Percentiles rank a stretch among this genome's conserved stretches.
Conservation (phyloP, 345 rosid species). For the Corchorus olitorius region DNA sequence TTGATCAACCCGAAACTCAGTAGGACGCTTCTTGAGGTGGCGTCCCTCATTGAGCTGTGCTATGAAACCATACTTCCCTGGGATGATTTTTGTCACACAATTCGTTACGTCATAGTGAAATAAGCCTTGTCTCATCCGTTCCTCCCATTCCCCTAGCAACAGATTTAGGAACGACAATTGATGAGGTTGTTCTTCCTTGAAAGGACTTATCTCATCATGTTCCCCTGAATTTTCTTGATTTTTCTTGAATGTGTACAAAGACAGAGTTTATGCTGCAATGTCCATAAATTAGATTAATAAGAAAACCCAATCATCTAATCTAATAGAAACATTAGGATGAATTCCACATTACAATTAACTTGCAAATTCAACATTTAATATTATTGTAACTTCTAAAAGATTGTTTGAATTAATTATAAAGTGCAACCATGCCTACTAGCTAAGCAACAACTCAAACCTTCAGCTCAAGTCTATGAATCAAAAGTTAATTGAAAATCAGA, state of each 20-base stretch:
- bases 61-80: slow-evolving; percentile 45
- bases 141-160: slow-evolving; percentile 52
- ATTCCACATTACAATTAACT: not conserved
- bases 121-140: slow-evolving; percentile 45
- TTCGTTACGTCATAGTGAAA: slow-evolving; percentile 57
- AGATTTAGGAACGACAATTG: slow-evolving; percentile 15
- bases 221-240: slow-evolving; percentile 10
- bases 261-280: slow-evolving; percentile 38
- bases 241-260: slow-evolving; percentile 44
- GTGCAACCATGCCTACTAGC: too few relatives aligned
- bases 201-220: slow-evolving; percentile 13
- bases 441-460: not conserved
- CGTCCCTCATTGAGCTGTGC: slow-evolving; percentile 64
- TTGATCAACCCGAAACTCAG: slow-evolving; percentile 57
- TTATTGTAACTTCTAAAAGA: too few relatives aligned
- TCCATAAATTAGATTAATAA: not conserved
- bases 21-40: slow-evolving; percentile 56
- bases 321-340: slow-evolving; percentile 26
- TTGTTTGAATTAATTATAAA: too few relatives aligned
- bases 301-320: slow-evolving; percentile 23
- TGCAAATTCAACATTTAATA: not conserved
- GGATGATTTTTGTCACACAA: slow-evolving; percentile 50
- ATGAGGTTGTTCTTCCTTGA: slow-evolving; percentile 14
- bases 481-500: not conserved
- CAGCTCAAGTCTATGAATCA: not conserved